Base-by-base conservation (phyloP, 768 basidiomycete genomes). In the Leccinum variicolor region DNA sequence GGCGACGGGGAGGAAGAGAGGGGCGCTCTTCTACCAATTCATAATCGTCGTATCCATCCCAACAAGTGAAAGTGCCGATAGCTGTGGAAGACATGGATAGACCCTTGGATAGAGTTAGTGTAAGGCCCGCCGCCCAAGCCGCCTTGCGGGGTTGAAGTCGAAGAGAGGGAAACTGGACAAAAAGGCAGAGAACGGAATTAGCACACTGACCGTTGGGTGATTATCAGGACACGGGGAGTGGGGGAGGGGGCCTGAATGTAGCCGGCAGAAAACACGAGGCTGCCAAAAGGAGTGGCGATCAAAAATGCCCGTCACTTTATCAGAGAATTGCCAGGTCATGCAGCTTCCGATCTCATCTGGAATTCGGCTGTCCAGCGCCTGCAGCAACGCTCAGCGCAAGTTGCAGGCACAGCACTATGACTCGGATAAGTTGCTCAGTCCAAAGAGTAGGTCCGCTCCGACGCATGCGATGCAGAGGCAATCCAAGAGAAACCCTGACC, bases 191-290 rank as follows among this genome's bases (percentile, higher is more conserved):
- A 33, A 66, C 56, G 53, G 52, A 65, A 70, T 65, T 72, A 60
- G 66, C 65, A 65, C 56, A 65, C 56, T 59, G 64, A 50, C 60
- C 68, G 69, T 62, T 33, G 66, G 57, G 61, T 64, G 69, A 72
- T 72, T 73, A 72, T 72, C 71, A 72, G 67, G 58, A 61, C 60
- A 60, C 59, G 61, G 57, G 45, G 36, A 36, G 15, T 36, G 36
- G 36, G 36, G 36, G 36, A 36, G 36, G 33, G 58, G 54, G 60
- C 50, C 62, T 57, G 50, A 59, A 58, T 51, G 63, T 54, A 64
- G 57, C 62, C 69, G 70, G 62, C 70, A 64, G 54, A 17, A 64
- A 64, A 74, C 71, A 72, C 70, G 71, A 72, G 71, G 71, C 67
- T 57, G 69, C 66, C 69, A 67, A 72, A 74, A 57, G 60, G 41